Evolutionary conservation across 768 basidiomycete genomes (phyloP), one percentile per base, ranked within the genome.

Genomic region (Hypholoma fasciculare): DNA sequence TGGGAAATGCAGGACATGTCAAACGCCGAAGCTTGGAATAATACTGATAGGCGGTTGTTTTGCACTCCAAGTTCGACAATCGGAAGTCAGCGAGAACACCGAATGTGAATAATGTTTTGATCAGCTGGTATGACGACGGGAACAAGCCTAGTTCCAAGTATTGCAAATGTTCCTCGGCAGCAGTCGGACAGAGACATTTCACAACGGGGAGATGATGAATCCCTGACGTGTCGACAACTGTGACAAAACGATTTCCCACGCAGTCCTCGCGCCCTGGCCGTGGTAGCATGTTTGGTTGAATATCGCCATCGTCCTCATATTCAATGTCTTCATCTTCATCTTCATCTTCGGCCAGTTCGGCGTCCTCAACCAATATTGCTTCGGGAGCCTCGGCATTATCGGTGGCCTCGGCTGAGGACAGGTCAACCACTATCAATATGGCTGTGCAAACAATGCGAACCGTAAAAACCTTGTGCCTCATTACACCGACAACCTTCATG

Each of bases 31-130:
- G 44, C 20, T 62, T 64, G 6, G 59, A 30, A 37, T 59, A 63
- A 42, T 63, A 65, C 9, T 66, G 63, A 38, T 64, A 62, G 1
- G 57, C 57, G 8, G 63, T 58, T 1, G 60, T 54, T n/a, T 63
- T 62, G 38, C 61, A 63, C 57, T 69, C 67, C 0, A 67, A 53
- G 26, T 60, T 62, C 1, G 46, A 37, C 1, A 65, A 7, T 0
- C 60, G 54, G 16, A 59, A 62, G 20, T 65, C 59, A 3, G 66
- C 52, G 2, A 69, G 46, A 9, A 61, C 40, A 0, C 17, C 17
- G 3, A 60, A 52, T 1, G 68, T 63, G 40, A 69, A 67, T 1
- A 67, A 52, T 0, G 64, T 66, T 4, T 47, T 38, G 14, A 61
- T 40, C 16, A 43, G 19, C 2, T 51, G 20, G n/a, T 52, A 67